Conservation (phyloP, 495 filamentous ascomycete species). For the Xylaria grammica region DNA sequence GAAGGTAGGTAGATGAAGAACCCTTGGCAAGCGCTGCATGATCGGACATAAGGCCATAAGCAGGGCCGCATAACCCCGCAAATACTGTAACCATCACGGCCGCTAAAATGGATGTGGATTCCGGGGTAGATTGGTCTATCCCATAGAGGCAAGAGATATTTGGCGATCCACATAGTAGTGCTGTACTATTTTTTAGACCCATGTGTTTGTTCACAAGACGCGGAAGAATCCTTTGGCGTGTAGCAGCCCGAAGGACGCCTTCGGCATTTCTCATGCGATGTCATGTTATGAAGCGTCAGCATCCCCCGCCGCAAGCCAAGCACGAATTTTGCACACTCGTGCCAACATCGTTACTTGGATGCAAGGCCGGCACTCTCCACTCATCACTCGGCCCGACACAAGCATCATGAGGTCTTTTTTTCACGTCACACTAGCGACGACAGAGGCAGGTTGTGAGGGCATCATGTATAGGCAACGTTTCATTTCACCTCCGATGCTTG, state of each 20-base stretch:
- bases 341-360: neutral
- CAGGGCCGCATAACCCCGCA: conserved; percentile 3
- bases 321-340: neutral
- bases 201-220: neutral
- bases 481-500: neutral
- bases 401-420: neutral
- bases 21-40: neutral
- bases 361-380: neutral
- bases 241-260: neutral
- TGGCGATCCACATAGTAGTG: neutral
- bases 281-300: neutral
- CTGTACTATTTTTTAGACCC: neutral
- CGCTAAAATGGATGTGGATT: conserved; percentile 11
- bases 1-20: neutral
- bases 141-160: conserved; percentile 18
- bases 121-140: conserved; percentile 9
- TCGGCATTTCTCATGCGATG: neutral
- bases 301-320: conserved; percentile 2
- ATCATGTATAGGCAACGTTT: neutral
- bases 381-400: conserved; percentile 8
- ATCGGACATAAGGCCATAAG: neutral
- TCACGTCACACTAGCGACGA: neutral
- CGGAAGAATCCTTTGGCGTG: conserved; percentile 1
- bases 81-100: neutral
- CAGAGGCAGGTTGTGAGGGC: conserved; percentile 3